Conservation (phyloP, 805 yeast genomes). For the Wickerhamomyces strasburgensis region DNA sequence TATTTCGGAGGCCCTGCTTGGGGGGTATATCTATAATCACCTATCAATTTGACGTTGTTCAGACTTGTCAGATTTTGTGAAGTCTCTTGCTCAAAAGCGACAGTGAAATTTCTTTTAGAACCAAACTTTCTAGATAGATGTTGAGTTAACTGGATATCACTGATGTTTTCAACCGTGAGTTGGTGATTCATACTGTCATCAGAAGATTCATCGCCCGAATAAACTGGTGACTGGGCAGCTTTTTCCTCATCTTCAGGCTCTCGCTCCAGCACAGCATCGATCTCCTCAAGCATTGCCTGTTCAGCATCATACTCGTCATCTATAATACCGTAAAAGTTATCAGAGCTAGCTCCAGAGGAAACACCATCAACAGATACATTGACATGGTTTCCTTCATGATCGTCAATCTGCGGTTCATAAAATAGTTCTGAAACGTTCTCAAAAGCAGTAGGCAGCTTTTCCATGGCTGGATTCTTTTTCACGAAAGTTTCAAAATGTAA, state of each 20-base stretch:
- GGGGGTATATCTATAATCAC: constrained; percentile 6
- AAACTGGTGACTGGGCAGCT: no score
- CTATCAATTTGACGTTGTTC: neutral
- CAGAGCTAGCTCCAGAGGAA: constrained; percentile 1
- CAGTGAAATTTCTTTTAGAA: constrained; percentile 8
- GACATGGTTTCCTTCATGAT: constrained; percentile 6
- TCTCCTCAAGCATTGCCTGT: constrained; percentile 2
- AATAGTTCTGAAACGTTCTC: constrained; percentile 28
- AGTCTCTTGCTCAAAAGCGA: constrained; percentile 3
- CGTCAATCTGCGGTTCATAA: constrained; percentile 21
- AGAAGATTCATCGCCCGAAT: no score
- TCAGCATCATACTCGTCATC: constrained; percentile 4
- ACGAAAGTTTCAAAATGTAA: constrained; percentile 20
- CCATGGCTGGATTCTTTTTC: constrained; percentile 20
- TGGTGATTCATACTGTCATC: neutral
- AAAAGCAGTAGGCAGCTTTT: constrained; percentile 28
- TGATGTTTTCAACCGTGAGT: constrained; percentile 1
- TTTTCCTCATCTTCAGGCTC: constrained; percentile 1
- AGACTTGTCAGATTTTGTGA: neutral
- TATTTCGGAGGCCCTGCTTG: constrained; percentile 11
- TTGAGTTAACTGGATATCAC: constrained; percentile 14
- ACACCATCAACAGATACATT: constrained; percentile 7
- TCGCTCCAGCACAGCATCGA: constrained; percentile 3
- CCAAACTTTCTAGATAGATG: constrained; percentile 1
- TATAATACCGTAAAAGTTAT: neutral